Evolutionary conservation across 148 eudicot species (phyloP).

Genomic region (Polygonum aviculare): DNA sequence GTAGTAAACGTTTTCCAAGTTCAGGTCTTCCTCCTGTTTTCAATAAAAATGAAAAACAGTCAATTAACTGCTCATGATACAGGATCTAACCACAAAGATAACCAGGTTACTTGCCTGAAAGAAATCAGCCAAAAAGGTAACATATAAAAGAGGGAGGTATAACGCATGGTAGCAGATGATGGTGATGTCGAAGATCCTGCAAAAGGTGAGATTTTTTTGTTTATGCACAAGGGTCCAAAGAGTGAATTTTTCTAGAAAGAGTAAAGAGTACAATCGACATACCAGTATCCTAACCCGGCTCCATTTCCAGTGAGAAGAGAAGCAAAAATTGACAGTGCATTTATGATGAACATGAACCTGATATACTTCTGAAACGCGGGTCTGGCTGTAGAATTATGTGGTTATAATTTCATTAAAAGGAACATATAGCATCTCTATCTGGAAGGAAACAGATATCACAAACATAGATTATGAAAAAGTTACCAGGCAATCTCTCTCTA

Average conservation of each 20-base stretch:
- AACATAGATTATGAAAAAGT: conserved; percentile 11
- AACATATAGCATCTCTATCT: neutral
- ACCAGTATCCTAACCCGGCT: conserved; percentile 53
- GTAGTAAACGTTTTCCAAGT: conserved; percentile 62
- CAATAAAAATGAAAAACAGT: neutral
- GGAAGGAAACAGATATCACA: neutral
- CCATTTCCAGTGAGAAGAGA: conserved; percentile 52
- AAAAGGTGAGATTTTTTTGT: conserved; percentile 9
- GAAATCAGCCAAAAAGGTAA: conserved; percentile 64
- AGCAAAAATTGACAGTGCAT: conserved; percentile 52
- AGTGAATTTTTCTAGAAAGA: neutral
- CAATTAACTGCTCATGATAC: neutral
- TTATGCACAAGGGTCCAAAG: neutral
- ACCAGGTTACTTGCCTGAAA: conserved; percentile 36
- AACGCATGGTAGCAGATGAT: conserved; percentile 59
- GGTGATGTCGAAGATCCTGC: conserved; percentile 53
- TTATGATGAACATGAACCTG: conserved; percentile 40
- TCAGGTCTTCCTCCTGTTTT: conserved; percentile 55
- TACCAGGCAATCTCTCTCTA: conserved; percentile 65
- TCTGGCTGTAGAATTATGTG: conserved; percentile 35
- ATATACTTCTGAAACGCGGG: conserved; percentile 65
- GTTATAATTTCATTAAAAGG: neutral
- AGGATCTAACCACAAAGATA: neutral
- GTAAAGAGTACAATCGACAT: neutral
- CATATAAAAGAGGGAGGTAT: conserved; percentile 58